These are phyloP conservation scores for Kappamyces sp. DNA, from an alignment of 192 early-diverging fungal genomes.

Conservation along the genomic window DNA sequence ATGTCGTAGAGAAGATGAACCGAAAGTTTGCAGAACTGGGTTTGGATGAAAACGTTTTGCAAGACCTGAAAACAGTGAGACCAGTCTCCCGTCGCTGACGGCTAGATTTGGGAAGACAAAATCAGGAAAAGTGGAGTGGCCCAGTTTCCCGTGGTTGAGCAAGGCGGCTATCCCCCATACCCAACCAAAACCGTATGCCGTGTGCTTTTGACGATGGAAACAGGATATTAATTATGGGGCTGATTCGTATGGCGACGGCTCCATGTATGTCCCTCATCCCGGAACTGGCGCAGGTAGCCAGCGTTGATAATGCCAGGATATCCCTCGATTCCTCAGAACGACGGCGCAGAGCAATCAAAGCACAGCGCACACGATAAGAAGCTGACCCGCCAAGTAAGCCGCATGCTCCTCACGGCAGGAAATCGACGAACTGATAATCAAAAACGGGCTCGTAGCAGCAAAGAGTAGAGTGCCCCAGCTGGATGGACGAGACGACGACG, in stretches of 20 bases:
- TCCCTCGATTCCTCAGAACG: constrained; percentile 26
- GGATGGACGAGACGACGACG: constrained; percentile 18
- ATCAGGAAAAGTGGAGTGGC: constrained; percentile 46
- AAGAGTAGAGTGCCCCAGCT: constrained; percentile 18
- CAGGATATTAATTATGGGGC: constrained; percentile 20
- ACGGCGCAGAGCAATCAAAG: constrained; percentile 23
- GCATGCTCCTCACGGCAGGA: constrained; percentile 12
- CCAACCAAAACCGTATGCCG: constrained; percentile 29
- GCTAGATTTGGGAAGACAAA: constrained; percentile 54
- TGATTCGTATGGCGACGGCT: constrained; percentile 11
- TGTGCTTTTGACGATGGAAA: constrained; percentile 19
- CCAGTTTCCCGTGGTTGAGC: constrained; percentile 22
- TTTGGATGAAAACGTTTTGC: constrained; percentile 76
- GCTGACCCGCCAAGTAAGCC: not conserved
- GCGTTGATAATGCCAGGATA: too few species aligned
- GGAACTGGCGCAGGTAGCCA: too few species aligned
- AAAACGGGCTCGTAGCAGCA: constrained; percentile 12
- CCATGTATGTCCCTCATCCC: not conserved
- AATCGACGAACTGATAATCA: constrained; percentile 26
- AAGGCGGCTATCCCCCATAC: constrained; percentile 15
- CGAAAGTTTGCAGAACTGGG: constrained; percentile 87
- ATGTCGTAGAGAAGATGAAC: constrained; percentile 83
- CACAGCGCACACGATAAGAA: not conserved
- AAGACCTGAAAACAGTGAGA: constrained; percentile 71
- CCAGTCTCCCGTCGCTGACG: not conserved